Base-by-base conservation (phyloP, 805 yeast species). In the Metschnikowia peoriensis region DNA sequence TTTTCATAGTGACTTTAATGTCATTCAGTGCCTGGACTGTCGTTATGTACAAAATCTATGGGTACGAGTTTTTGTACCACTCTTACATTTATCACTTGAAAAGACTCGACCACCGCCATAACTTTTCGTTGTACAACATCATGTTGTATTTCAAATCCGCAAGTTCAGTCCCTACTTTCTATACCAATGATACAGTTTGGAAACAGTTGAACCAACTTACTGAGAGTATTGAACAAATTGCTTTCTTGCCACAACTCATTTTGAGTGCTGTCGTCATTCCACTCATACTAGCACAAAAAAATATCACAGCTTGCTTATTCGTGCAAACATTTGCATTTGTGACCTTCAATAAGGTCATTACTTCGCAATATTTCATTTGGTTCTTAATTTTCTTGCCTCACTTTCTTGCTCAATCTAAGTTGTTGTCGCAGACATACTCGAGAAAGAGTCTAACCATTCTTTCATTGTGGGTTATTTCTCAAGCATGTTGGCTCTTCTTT, bases 341-440 rank as follows among this genome's bases (percentile, higher is more conserved):
- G 16, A 63, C 72, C 17, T 72, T 74, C 58, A 75, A 75, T 60
- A 75, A 75, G 55, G 92, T 93, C 55, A 72, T 91, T 62, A 94
- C 99, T 0, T 89, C 97, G 1, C 99, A 94, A 71, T 94, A 94
- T 69, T 94, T 94, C 69, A 82, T 93, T 56, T 94, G 99, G 99
- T 94, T 87, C 63, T 71, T 94, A 60, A 88, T 91, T 12, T 82
- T 92, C 58, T 67, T 93, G 41, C 98, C 99, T 1, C 81, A 88
- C 50, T 85, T 74, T 61, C 65, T 90, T 7, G 73, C 85, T 1
- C 64, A 70, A 8, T 75, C 89, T 0, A 66, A 61, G 1, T 51
- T 67, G 1, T 52, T 70, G 0, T 55, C 66, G 0, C 54, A 50
- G 0, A 49, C 61, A 4, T 46, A 51, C 22, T 16, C 38, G 16